These are phyloP conservation scores for Cryptosporidium canis DNA, from an alignment of 169 alveolate species.

Conservation along the genomic window DNA sequence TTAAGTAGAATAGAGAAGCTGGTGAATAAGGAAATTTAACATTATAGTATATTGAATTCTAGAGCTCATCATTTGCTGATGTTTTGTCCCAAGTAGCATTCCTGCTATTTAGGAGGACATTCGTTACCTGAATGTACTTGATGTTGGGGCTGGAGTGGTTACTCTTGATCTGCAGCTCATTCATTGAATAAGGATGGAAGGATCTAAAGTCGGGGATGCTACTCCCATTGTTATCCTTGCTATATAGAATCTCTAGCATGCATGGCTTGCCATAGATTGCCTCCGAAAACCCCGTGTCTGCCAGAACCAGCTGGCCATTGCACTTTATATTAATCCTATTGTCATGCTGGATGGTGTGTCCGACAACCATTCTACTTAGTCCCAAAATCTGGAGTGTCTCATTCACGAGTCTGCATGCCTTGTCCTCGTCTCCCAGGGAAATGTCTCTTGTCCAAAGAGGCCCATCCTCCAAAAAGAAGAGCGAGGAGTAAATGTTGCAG, in stretches of 20 bases:
- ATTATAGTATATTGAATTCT: neutral
- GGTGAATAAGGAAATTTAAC: slow-evolving; percentile 26
- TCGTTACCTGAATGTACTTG: slow-evolving; percentile 52
- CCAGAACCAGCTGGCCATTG: slow-evolving; percentile 29
- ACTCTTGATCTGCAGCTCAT: slow-evolving; percentile 28
- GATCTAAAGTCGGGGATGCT: neutral
- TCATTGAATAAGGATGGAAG: slow-evolving; percentile 35
- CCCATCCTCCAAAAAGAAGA: slow-evolving; percentile 65
- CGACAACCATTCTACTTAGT: slow-evolving; percentile 71
- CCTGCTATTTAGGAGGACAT: neutral
- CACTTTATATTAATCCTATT: slow-evolving; percentile 66
- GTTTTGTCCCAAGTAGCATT: neutral
- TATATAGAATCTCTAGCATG: slow-evolving; percentile 23
- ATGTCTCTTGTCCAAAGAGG: slow-evolving; percentile 76
- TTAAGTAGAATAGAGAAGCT: slow-evolving; percentile 21
- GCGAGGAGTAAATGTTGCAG: slow-evolving; percentile 1
- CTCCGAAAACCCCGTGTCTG: slow-evolving; percentile 73
- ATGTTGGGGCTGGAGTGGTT: neutral
- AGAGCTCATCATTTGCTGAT: slow-evolving; percentile 17
- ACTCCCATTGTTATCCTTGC: neutral
- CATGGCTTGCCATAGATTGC: slow-evolving; percentile 68
- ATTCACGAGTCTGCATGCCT: slow-evolving; percentile 59
- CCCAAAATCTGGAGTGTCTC: slow-evolving; percentile 38
- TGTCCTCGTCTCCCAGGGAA: slow-evolving; percentile 30
- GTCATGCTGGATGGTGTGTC: slow-evolving; percentile 75